Evolutionary conservation across 2,329 filamentous ascomycete genomes (phyloP), one percentile per base, ranked within the genome.

Genomic region (Fusarium sp.): DNA sequence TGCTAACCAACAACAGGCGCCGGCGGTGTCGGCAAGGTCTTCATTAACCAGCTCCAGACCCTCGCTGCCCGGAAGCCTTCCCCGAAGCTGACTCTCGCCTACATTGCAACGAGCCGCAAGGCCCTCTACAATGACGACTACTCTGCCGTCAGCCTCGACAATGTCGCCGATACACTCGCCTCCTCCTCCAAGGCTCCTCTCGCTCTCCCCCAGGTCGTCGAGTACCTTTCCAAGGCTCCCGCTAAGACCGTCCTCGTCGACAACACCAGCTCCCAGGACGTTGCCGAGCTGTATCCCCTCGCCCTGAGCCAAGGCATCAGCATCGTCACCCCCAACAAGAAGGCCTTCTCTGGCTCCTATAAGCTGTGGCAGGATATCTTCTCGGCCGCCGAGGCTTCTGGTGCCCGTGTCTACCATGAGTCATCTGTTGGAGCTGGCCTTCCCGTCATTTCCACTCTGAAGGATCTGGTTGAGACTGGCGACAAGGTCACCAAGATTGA

Each of bases 251-350:
- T 99, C 52, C 87, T 99, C 34, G 92, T 99, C 75, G 96, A 99
- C 88, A 98, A 98, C 86, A 99, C 96, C 62, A 97, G 94, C 84
- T 95, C 94, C 77, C 93, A 96, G 78, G 92, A 93, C 73, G 89
- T 99, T 34, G 96, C 96, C 58, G 90, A 93, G 70, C 85, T 90
- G 34, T 99, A 99, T 83, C 95, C 96, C 1, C 83, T 89, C 56
- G 94, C 97, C 83, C 87, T 99, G 70, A 89, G 90, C 79, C 90
- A 91, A 73, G 96, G 95, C 14, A 92, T 99, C 83, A 96, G 91
- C 83, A 91, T 99, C 78, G 94, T 98, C 31, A 99, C 96, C 1
- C 95, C 96, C 50, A 99, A 98, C 88, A 99, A 99, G 88, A 99
- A 99, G 85, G 96, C 93, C 16, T 99, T 99, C 85, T 97, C 94